A percentile compares a stretch with the other conserved stretches of the same genome.
Evolutionary conservation across 495 filamentous ascomycete species (phyloP).

Genomic region (Xylaria nigripes): DNA sequence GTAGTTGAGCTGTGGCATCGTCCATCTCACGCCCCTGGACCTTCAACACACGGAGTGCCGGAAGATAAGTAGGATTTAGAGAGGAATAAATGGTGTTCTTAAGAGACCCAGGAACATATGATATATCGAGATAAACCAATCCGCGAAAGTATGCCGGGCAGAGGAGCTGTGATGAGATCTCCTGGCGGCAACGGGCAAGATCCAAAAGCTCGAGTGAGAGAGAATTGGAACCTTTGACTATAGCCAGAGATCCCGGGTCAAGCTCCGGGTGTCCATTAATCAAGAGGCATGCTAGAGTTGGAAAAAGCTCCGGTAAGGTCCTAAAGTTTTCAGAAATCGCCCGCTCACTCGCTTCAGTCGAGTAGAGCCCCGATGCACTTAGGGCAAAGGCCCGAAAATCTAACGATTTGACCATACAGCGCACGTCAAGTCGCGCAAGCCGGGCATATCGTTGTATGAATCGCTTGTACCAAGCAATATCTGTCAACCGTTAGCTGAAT

Average conservation of each 20-base stretch:
- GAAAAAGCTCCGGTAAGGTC: slow-evolving; percentile 23
- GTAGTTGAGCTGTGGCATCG: slow-evolving; percentile 18
- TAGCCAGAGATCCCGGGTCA: slow-evolving; percentile 21
- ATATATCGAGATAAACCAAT: slow-evolving; percentile 41
- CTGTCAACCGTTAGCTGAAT: slow-evolving; percentile 15
- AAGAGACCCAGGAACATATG: slow-evolving; percentile 30
- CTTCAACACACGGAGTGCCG: slow-evolving; percentile 35
- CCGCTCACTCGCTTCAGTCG: slow-evolving; percentile 25
- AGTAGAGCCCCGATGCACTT: slow-evolving; percentile 22
- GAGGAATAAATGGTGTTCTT: slow-evolving; percentile 18
- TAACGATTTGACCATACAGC: slow-evolving; percentile 26
- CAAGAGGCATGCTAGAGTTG: slow-evolving; percentile 30
- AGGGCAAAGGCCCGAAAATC: slow-evolving; percentile 31
- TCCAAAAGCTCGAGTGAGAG: slow-evolving; percentile 27
- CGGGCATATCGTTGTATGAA: slow-evolving; percentile 28
- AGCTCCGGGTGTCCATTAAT: slow-evolving; percentile 32
- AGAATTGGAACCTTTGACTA: neutral
- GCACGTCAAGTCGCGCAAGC: slow-evolving; percentile 19
- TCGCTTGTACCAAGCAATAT: slow-evolving; percentile 31
- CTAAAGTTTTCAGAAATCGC: slow-evolving; percentile 27
- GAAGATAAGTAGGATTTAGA: slow-evolving; percentile 24
- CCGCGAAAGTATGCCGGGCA: slow-evolving; percentile 19
- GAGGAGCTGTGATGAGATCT: slow-evolving; percentile 27
- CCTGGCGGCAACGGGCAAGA: slow-evolving; percentile 23
- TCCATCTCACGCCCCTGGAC: slow-evolving; percentile 30